Percentiles rank a stretch among this genome's conserved stretches.
Evolutionary conservation across 495 filamentous ascomycete species (phyloP).

Genomic region (Penicillium argentinense): DNA sequence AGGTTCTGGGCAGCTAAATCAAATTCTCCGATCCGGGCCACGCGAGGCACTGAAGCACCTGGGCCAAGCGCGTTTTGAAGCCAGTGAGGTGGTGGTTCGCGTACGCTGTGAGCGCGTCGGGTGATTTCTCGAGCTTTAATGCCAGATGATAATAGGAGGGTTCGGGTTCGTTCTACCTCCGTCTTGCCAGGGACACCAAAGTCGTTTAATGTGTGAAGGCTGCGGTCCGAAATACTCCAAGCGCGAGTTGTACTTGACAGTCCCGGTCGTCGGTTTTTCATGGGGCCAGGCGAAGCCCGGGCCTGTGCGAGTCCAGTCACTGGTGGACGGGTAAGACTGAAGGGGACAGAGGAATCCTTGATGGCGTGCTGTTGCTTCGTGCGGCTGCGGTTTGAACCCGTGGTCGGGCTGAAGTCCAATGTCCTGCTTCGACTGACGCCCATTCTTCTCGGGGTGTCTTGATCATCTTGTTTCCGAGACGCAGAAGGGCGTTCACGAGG

Average conservation of each 20-base stretch:
- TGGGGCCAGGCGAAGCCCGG: constrained; percentile 34
- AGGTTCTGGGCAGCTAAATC: constrained; percentile 68
- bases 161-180: constrained; percentile 71
- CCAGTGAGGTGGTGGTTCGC: constrained; percentile 42
- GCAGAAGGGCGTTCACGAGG: constrained; percentile 11
- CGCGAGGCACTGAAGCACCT: constrained; percentile 39
- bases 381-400: constrained; percentile 26
- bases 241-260: constrained; percentile 31
- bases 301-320: constrained; percentile 49
- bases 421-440: constrained; percentile 20
- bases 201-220: constrained; percentile 35
- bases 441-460: constrained; percentile 9
- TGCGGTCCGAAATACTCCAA: constrained; percentile 72
- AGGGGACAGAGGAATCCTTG: constrained; percentile 32
- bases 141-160: constrained; percentile 76
- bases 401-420: constrained; percentile 27
- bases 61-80: constrained; percentile 28
- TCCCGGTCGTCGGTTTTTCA: constrained; percentile 18
- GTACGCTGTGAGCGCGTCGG: constrained; percentile 56
- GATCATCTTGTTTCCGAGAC: constrained; percentile 10
- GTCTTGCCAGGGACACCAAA: constrained; percentile 45
- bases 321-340: constrained; percentile 38
- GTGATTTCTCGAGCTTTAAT: constrained; percentile 81
- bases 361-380: constrained; percentile 27
- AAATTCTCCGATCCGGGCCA: constrained; percentile 62